These are phyloP conservation scores for Oenanthe sinensis DNA, from an alignment of 129 eudicot genomes.

Conservation along the genomic window DNA sequence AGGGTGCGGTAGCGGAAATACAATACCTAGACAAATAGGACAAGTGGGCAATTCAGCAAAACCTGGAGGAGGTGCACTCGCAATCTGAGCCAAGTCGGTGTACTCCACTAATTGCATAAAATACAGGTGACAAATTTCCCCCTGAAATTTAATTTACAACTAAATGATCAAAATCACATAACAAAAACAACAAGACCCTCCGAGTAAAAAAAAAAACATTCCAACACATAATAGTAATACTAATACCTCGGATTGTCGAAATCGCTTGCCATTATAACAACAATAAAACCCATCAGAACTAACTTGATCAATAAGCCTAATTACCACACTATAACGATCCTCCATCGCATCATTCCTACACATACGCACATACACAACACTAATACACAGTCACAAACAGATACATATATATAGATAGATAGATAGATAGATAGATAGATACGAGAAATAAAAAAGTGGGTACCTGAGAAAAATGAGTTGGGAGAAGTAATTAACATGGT, in stretches of 20 bases:
- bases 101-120: slow-evolving; percentile 59
- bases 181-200: background rate
- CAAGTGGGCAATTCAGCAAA: slow-evolving; percentile 57
- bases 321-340: slow-evolving; percentile 81
- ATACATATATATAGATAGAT: too few relatives aligned
- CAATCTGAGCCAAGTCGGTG: slow-evolving; percentile 56
- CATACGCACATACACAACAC: background rate
- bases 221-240: background rate
- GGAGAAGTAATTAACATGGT: slow-evolving; percentile 41
- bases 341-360: slow-evolving; percentile 84
- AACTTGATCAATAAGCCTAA: slow-evolving; percentile 46
- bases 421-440: background rate
- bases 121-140: slow-evolving; percentile 82
- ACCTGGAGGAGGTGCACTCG: slow-evolving; percentile 56
- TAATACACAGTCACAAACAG: background rate
- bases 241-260: slow-evolving; percentile 69
- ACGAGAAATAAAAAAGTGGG: background rate
- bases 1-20: background rate
- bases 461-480: slow-evolving; percentile 67
- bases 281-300: slow-evolving; percentile 76
- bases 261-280: slow-evolving; percentile 68
- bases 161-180: background rate
- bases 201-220: too few relatives aligned
- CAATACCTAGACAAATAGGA: slow-evolving; percentile 62
- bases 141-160: slow-evolving; percentile 32